Evolutionary conservation across 2,329 filamentous ascomycete species (phyloP).

Genomic region (Ophiocordyceps camponoti-leonardi): DNA sequence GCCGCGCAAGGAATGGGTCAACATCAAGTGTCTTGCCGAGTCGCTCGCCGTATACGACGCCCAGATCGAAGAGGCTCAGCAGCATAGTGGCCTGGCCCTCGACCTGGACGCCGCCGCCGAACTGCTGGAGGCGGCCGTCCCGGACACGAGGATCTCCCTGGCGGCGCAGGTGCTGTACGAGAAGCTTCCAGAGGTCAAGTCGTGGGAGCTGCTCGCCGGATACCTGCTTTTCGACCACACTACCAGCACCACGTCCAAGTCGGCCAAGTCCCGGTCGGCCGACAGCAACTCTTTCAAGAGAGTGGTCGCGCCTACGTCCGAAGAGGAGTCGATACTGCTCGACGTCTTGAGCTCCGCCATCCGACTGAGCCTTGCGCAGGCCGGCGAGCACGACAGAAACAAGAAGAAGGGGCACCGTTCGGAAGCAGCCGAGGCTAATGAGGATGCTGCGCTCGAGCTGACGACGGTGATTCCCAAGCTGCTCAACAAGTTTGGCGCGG

Average conservation of each 20-base stretch:
- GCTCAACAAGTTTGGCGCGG: slow-evolving; percentile 84
- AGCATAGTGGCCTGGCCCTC: slow-evolving; percentile 20
- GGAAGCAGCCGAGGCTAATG: slow-evolving; percentile 54
- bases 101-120: slow-evolving; percentile 32
- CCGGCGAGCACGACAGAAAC: slow-evolving; percentile 45
- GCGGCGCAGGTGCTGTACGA: slow-evolving; percentile 78
- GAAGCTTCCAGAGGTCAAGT: slow-evolving; percentile 59
- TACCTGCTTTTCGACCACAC: slow-evolving; percentile 92
- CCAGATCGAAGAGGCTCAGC: slow-evolving; percentile 42
- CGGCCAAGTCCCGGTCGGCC: slow-evolving; percentile 27
- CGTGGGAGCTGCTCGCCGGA: slow-evolving; percentile 78
- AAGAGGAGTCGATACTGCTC: slow-evolving; percentile 70
- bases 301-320: slow-evolving; percentile 53
- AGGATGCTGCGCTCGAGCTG: slow-evolving; percentile 62
- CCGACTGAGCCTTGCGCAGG: slow-evolving; percentile 50
- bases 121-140: slow-evolving; percentile 43
- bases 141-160: slow-evolving; percentile 70
- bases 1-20: slow-evolving; percentile 72
- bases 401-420: slow-evolving; percentile 41
- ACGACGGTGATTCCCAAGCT: slow-evolving; percentile 68
- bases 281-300: slow-evolving; percentile 45
- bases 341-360: slow-evolving; percentile 76
- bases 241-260: slow-evolving; percentile 32
- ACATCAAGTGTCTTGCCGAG: slow-evolving; percentile 78
- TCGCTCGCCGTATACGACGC: slow-evolving; percentile 67